Base-by-base conservation (phyloP, 108 stramenopile species). In the Stephanodiscus triporus region DNA sequence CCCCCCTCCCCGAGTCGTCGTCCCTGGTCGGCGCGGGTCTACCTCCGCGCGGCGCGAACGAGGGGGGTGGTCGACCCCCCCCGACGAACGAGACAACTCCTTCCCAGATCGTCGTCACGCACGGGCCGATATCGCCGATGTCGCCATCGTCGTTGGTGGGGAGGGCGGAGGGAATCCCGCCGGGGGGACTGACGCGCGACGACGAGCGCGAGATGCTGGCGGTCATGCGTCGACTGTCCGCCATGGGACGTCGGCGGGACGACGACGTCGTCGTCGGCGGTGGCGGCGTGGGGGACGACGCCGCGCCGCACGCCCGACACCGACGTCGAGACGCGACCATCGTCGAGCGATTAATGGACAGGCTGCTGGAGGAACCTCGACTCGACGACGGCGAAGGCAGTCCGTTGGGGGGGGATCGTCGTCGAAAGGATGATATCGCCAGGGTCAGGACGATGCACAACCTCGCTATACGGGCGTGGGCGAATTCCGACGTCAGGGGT, bases 381-480 rank as follows among this genome's bases (percentile, higher is more conserved):
- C 27, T 43, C 19, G 66, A 29, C 27, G 59, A 36, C 7, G 16
- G 47, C 58, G 48, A 49, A 24, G 27, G 24, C 0, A 45, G 29
- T 59, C 9, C 38, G 38, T 1, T 9, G n/a, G 11, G 23, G 20
- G n/a, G n/a, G n/a, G n/a, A n/a, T n/a, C n/a, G n/a, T 23, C 37
- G 63, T n/a, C 20, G 19, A 1, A 2, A 30, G 4, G 36, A 60
- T 16, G 57, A 29, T 36, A 42, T 57, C 0, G 22, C 34, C 17
- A 53, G 45, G 49, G 51, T 23, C 8, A 0, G 10, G 37, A 53
- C 23, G 23, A 22, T 10, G 51, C 19, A 50, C 22, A 72, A 72
- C 30, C 61, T 72, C 16, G 72, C 72, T 23, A 75, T 75, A 11
- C 59, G 69, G 17, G 67, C 73, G 4, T 75, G 73, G 73, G 69